Percentiles rank a stretch among this genome's conserved stretches.
phyloP scores from a whole-genome alignment of 2,329 filamentous ascomycete genomes.

The Claviceps sp. region DNA sequence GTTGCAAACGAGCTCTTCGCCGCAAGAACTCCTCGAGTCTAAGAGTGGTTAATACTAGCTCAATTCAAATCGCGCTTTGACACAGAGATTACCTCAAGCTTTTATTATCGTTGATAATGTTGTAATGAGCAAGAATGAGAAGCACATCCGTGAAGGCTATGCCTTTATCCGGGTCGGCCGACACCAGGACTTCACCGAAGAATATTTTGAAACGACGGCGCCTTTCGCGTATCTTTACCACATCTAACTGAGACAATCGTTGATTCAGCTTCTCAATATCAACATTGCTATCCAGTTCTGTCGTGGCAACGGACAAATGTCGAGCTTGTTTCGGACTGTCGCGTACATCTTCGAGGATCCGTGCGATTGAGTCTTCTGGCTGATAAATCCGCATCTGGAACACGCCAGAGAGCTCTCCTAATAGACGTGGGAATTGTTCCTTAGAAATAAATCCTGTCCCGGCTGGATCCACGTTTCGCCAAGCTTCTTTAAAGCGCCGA shows the following conservation, averaged over 20 bases:
- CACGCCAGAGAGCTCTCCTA: slow-evolving; percentile 85
- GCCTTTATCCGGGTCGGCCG: slow-evolving; percentile 75
- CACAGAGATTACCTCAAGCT: slow-evolving; percentile 55
- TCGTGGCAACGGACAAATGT: slow-evolving; percentile 41
- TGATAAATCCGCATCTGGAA: slow-evolving; percentile 98
- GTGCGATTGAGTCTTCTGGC: slow-evolving; percentile 73
- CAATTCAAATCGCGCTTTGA: neutral
- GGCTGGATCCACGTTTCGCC: slow-evolving; percentile 87
- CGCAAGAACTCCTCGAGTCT: slow-evolving; percentile 90
- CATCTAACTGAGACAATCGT: slow-evolving; percentile 60
- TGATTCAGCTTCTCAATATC: slow-evolving; percentile 65
- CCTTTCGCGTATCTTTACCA: slow-evolving; percentile 58
- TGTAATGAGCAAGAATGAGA: slow-evolving; percentile 96
- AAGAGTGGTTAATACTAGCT: neutral
- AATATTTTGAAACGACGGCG: slow-evolving; percentile 82
- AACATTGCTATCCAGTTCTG: slow-evolving; percentile 42
- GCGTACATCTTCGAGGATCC: slow-evolving; percentile 74
- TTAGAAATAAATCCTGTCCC: slow-evolving; percentile 86
- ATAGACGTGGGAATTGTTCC: slow-evolving; percentile 72
- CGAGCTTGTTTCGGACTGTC: slow-evolving; percentile 37
- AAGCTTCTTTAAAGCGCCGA: slow-evolving; percentile 93
- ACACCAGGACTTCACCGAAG: slow-evolving; percentile 91
- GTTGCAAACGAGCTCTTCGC: slow-evolving; percentile 76
- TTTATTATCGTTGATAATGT: slow-evolving; percentile 96
- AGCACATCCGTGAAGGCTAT: slow-evolving; percentile 86